phyloP scores from a whole-genome alignment of 1,284 basidiomycete species.

The Puccinia horiana region DNA sequence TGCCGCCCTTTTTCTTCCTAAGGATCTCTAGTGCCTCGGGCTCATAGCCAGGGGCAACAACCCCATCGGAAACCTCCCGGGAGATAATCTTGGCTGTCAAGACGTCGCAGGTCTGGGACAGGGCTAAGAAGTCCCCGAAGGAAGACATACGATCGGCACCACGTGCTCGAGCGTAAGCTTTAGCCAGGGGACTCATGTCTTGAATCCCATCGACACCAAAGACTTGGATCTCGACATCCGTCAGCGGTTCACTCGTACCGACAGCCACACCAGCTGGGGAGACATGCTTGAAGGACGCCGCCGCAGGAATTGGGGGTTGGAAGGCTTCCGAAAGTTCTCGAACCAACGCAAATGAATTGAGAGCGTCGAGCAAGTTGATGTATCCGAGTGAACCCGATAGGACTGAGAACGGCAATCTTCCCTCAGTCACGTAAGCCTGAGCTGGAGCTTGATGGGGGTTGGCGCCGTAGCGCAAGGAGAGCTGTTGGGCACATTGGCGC shows the following conservation, averaged over 20 bases:
- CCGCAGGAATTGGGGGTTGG: constrained; percentile 73
- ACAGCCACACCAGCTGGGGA: constrained; percentile 96
- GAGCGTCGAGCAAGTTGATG: constrained; percentile 97
- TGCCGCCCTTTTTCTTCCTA: constrained; percentile 95
- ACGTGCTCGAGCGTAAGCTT: constrained; percentile 92
- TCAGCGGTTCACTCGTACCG: constrained; percentile 71
- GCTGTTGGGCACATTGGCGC: constrained; percentile 71
- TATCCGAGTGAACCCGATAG: constrained; percentile 94
- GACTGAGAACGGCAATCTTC: constrained; percentile 76
- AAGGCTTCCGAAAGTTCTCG: constrained; percentile 84
- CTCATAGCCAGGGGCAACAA: constrained; percentile 92
- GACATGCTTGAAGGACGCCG: constrained; percentile 99
- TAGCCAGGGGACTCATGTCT: constrained; percentile 81
- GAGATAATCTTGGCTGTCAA: constrained; percentile 95
- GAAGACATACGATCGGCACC: constrained; percentile 99
- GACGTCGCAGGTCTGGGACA: constrained; percentile 87
- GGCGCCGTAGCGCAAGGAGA: constrained; percentile 89
- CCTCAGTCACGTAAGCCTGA: constrained; percentile 88
- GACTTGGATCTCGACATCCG: constrained; percentile 84
- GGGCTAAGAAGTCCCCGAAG: constrained; percentile 96
- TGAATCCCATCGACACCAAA: constrained; percentile 95
- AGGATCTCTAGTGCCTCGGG: constrained; percentile 85
- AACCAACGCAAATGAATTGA: constrained; percentile 96
- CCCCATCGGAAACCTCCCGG: constrained; percentile 94
- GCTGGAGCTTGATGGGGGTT: constrained; percentile 99